phyloP scores from a whole-genome alignment of 805 yeast genomes.

The Wickerhamomyces hampshirensis region DNA sequence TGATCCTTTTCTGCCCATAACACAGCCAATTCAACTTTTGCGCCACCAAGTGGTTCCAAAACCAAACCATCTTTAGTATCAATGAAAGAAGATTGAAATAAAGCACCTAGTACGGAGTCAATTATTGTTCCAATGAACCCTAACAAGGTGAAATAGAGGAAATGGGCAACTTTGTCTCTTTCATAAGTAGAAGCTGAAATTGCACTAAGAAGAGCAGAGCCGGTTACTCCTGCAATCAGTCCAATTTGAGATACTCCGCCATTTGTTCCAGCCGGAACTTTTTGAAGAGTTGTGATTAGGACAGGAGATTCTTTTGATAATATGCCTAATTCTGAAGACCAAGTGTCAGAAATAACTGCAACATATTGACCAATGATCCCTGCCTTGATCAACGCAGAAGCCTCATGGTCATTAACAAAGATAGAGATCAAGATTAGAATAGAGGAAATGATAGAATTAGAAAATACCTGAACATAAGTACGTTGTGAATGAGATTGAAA shows the following conservation, averaged over 20 bases:
- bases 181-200: conserved; percentile 25
- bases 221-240: conserved; percentile 30
- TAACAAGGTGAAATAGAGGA: conserved; percentile 25
- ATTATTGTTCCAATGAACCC: conserved; percentile 35
- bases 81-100: conserved; percentile 32
- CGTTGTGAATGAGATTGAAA: conserved; percentile 29
- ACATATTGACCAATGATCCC: conserved; percentile 33
- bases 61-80: conserved; percentile 26
- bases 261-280: conserved; percentile 43
- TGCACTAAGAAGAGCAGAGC: conserved; percentile 30
- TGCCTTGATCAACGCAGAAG: conserved; percentile 15
- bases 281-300: conserved; percentile 34
- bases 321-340: conserved; percentile 44
- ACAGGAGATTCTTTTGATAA: conserved; percentile 32
- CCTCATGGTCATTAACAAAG: conserved; percentile 5
- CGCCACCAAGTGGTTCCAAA: conserved; percentile 30
- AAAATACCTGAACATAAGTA: conserved; percentile 36
- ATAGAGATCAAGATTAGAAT: conserved; percentile 27
- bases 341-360: conserved; percentile 42
- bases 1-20: conserved; percentile 13
- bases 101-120: conserved; percentile 40
- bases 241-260: conserved; percentile 40
- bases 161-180: conserved; percentile 9
- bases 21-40: conserved; percentile 26
- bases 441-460: conserved; percentile 36